Evolutionary conservation across 2,329 filamentous ascomycete species (phyloP).

Genomic region (Trichoderma pleuroti): DNA sequence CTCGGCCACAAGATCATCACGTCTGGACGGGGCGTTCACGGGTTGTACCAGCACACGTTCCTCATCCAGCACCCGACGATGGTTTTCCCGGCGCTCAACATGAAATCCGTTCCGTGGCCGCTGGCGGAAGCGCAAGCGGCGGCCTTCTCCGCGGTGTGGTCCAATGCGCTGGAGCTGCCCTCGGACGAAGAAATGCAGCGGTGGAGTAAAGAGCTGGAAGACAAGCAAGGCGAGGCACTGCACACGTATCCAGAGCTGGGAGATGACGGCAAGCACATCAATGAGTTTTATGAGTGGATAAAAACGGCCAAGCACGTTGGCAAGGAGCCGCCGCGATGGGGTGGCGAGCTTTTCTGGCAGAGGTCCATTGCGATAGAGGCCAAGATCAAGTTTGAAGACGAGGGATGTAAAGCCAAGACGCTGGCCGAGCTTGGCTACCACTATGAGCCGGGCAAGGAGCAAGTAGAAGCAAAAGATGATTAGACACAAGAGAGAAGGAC

Average conservation of each 20-base stretch:
- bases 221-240: conserved; percentile 34
- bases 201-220: conserved; percentile 65
- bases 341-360: conserved; percentile 67
- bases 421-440: conserved; percentile 70
- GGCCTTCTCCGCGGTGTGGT: conserved; percentile 72
- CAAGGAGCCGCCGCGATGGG: conserved; percentile 70
- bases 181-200: conserved; percentile 57
- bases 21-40: conserved; percentile 65
- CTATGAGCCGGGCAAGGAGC: conserved; percentile 38
- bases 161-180: conserved; percentile 66
- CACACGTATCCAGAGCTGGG: conserved; percentile 29
- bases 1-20: conserved; percentile 55
- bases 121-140: conserved; percentile 76
- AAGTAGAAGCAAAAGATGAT: background rate
- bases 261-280: conserved; percentile 66
- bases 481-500: background rate
- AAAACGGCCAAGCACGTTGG: conserved; percentile 48
- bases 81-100: conserved; percentile 70
- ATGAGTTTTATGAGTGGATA: conserved; percentile 63
- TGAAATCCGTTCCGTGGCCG: conserved; percentile 86
- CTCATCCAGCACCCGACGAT: conserved; percentile 72
- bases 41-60: conserved; percentile 77
- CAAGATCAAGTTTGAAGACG: conserved; percentile 66
- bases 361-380: conserved; percentile 65
- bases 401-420: conserved; percentile 60